Evolutionary conservation across 176 grass and related monocot genomes (phyloP).

Genomic region (Poa annua): DNA sequence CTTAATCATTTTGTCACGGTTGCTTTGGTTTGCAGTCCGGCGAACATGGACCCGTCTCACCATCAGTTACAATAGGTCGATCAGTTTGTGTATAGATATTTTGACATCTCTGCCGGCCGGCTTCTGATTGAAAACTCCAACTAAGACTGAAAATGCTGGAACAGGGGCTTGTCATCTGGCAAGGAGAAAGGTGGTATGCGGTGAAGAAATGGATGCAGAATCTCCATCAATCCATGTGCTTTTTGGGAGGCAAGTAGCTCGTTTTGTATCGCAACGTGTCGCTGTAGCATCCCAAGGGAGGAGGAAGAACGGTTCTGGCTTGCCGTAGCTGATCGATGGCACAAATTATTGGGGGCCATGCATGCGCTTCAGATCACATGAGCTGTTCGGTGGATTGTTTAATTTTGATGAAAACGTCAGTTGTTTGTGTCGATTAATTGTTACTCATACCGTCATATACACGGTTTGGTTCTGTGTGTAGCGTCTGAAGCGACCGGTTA

Average conservation of each 20-base stretch:
- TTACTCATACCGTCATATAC: not conserved
- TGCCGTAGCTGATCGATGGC: not conserved
- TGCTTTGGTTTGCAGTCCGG: too few relatives aligned
- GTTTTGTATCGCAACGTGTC: conserved; percentile 36
- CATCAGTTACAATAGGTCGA: too few relatives aligned
- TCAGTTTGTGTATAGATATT: not conserved
- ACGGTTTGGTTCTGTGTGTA: not conserved
- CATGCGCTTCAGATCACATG: not conserved
- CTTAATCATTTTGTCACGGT: too few relatives aligned
- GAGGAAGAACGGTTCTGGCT: conserved; percentile 16
- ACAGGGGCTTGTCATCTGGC: too few relatives aligned
- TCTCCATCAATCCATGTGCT: conserved; percentile 8
- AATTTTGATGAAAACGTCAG: not conserved
- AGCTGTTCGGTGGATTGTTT: not conserved
- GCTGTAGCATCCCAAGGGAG: conserved; percentile 22
- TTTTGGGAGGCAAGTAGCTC: conserved; percentile 29
- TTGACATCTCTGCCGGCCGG: not conserved
- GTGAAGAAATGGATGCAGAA: not conserved
- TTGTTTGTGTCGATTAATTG: not conserved
- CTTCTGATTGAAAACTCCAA: not conserved
- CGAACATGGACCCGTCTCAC: too few relatives aligned
- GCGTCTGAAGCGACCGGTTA: conserved; percentile 3
- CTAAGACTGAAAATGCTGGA: too few relatives aligned
- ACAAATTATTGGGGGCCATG: conserved; percentile 37
- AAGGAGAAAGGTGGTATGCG: not conserved